Evolutionary conservation across 2,329 filamentous ascomycete species (phyloP).

Genomic region (Aureobasidium zeae): DNA sequence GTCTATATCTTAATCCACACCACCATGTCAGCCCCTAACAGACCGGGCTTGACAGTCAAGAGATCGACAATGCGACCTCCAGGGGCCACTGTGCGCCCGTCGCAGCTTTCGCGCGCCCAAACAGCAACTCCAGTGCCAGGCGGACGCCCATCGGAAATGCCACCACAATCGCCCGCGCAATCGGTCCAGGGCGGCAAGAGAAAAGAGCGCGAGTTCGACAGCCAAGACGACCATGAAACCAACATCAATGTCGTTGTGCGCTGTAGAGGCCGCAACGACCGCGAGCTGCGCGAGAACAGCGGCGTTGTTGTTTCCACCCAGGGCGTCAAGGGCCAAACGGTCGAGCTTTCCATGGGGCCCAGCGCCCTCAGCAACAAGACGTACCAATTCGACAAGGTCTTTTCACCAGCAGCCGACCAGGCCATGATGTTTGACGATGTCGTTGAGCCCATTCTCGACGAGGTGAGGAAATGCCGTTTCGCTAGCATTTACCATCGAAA

Average conservation of each 20-base stretch:
- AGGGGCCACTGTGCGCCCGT: slow-evolving; percentile 45
- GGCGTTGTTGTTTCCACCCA: slow-evolving; percentile 83
- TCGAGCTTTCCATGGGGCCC: slow-evolving; percentile 86
- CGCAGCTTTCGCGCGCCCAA: slow-evolving; percentile 40
- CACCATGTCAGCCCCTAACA: slow-evolving; percentile 46
- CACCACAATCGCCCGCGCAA: slow-evolving; percentile 50
- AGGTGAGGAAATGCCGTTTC: slow-evolving; percentile 47
- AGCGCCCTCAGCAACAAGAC: slow-evolving; percentile 91
- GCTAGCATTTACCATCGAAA: not conserved
- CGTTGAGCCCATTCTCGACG: slow-evolving; percentile 82
- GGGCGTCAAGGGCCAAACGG: slow-evolving; percentile 72
- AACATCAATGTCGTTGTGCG: slow-evolving; percentile 97
- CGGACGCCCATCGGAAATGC: slow-evolving; percentile 34
- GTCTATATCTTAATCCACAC: not conserved
- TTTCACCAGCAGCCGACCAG: slow-evolving; percentile 89
- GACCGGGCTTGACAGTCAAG: slow-evolving; percentile 43
- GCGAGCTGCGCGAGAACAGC: slow-evolving; percentile 89
- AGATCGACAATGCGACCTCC: slow-evolving; percentile 44
- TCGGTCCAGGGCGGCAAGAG: slow-evolving; percentile 59
- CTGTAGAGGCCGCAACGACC: slow-evolving; percentile 83
- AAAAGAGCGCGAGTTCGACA: slow-evolving; percentile 77
- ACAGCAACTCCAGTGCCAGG: slow-evolving; percentile 38
- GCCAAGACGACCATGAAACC: slow-evolving; percentile 61
- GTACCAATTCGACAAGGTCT: slow-evolving; percentile 95
- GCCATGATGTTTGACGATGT: slow-evolving; percentile 91